Conservation (phyloP, 2,329 filamentous ascomycete species). For the Botryotinia narcissicola region DNA sequence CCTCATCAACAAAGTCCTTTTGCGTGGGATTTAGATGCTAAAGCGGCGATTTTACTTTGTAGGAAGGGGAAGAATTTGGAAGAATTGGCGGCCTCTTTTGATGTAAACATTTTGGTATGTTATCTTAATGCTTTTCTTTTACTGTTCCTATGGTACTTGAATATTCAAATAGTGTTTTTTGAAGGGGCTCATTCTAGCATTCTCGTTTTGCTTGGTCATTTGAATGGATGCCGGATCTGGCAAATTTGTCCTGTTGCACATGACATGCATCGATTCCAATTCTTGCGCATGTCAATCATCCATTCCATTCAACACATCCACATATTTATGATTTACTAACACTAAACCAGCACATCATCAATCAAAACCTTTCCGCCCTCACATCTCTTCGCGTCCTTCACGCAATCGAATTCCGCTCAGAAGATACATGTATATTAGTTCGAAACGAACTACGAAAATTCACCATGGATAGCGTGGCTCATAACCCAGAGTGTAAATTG, state of each 20-base stretch:
- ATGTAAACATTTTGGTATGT: conserved; percentile 53
- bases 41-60: conserved; percentile 54
- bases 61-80: conserved; percentile 48
- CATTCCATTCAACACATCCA: background rate
- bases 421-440: conserved; percentile 53
- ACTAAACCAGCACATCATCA: conserved; percentile 52
- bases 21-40: conserved; percentile 58
- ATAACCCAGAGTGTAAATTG: conserved; percentile 54
- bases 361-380: conserved; percentile 52
- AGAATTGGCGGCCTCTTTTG: conserved; percentile 57
- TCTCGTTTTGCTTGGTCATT: background rate
- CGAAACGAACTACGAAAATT: conserved; percentile 58
- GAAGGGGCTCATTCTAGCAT: no score
- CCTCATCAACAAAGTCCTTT: conserved; percentile 51
- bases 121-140: background rate
- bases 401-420: conserved; percentile 52
- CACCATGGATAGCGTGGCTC: conserved; percentile 55
- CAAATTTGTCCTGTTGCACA: background rate
- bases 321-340: background rate
- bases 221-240: background rate
- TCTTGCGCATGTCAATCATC: background rate
- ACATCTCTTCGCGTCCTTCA: conserved; percentile 54
- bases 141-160: background rate
- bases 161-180: background rate
- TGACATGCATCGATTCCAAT: background rate